Conservation (phyloP, 495 filamentous ascomycete genomes). For the Coniosporium apollinis region DNA sequence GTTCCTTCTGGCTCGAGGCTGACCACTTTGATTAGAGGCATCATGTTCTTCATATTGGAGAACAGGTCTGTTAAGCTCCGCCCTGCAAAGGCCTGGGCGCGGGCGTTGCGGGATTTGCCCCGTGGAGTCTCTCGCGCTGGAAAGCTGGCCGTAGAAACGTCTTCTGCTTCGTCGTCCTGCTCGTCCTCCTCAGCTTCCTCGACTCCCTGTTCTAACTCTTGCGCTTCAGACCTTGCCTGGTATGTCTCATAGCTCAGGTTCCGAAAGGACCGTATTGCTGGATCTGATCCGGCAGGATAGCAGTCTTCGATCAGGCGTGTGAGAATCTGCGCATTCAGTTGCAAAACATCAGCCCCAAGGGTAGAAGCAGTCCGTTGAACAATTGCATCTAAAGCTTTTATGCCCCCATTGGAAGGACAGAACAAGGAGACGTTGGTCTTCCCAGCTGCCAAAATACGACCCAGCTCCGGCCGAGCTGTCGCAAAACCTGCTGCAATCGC, state of each 20-base stretch:
- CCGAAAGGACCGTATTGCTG: slow-evolving; percentile 16
- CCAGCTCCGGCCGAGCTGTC: background rate
- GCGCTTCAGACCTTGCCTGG: slow-evolving; percentile 9
- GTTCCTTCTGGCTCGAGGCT: background rate
- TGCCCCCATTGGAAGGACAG: slow-evolving; percentile 41
- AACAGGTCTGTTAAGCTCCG: no score
- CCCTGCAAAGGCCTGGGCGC: no score
- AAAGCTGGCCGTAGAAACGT: slow-evolving; percentile 5
- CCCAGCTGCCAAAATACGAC: slow-evolving; percentile 27
- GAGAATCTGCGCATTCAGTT: slow-evolving; percentile 62
- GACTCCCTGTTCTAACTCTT: slow-evolving; percentile 12
- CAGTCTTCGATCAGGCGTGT: slow-evolving; percentile 61
- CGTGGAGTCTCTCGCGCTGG: slow-evolving; percentile 4
- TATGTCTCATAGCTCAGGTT: slow-evolving; percentile 21
- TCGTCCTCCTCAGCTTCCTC: slow-evolving; percentile 13
- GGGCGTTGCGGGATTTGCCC: slow-evolving; percentile 1
- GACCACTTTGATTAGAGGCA: background rate
- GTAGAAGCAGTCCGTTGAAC: slow-evolving; percentile 41
- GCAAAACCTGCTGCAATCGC: slow-evolving; percentile 3
- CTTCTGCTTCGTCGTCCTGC: slow-evolving; percentile 3
- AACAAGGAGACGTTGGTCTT: slow-evolving; percentile 52
- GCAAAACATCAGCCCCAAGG: slow-evolving; percentile 56
- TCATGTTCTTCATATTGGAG: no score
- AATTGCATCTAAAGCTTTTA: slow-evolving; percentile 38
- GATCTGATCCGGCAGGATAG: slow-evolving; percentile 39